Percentiles rank a stretch among this genome's conserved stretches.
Evolutionary conservation across 345 rosid genomes (phyloP).

Genomic region (Barbarea vulgaris): DNA sequence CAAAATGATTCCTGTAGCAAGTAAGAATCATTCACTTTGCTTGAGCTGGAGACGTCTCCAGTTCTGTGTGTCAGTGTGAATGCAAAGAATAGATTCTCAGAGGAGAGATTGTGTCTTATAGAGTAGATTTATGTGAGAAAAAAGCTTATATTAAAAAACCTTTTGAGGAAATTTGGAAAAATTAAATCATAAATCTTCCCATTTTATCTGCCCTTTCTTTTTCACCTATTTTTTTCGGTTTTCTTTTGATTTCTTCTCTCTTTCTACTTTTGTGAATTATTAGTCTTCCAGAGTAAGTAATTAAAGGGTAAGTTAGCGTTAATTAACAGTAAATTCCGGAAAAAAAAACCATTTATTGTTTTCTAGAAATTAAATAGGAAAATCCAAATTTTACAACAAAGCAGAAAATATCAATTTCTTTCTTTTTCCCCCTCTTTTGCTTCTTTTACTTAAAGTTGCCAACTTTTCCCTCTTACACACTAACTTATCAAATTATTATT

Average conservation of each 20-base stretch:
- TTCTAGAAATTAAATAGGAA: constrained; percentile 5
- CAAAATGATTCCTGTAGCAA: constrained; percentile 25
- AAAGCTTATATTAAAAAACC: constrained; percentile 42
- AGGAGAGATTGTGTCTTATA: constrained; percentile 19
- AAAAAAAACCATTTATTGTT: too few relatives aligned
- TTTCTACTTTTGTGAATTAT: constrained; percentile 25
- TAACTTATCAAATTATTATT: constrained; percentile 15
- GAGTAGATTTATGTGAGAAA: constrained; percentile 38
- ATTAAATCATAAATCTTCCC: constrained; percentile 49
- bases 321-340: background rate
- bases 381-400: constrained; percentile 1
- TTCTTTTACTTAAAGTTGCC: constrained; percentile 31
- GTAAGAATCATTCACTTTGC: constrained; percentile 45
- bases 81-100: constrained; percentile 25
- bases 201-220: constrained; percentile 15
- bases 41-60: constrained; percentile 20
- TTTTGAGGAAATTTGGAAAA: constrained; percentile 32
- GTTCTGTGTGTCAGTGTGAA: constrained; percentile 17
- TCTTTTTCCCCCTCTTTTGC: constrained; percentile 3
- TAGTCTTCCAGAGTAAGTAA: background rate
- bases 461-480: constrained; percentile 26
- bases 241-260: constrained; percentile 30
- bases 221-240: constrained; percentile 6
- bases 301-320: constrained; percentile 17
- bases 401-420: background rate